These are phyloP conservation scores for Phlebiopsis gigantea DNA, from an alignment of 768 basidiomycete genomes.

Conservation along the genomic window DNA sequence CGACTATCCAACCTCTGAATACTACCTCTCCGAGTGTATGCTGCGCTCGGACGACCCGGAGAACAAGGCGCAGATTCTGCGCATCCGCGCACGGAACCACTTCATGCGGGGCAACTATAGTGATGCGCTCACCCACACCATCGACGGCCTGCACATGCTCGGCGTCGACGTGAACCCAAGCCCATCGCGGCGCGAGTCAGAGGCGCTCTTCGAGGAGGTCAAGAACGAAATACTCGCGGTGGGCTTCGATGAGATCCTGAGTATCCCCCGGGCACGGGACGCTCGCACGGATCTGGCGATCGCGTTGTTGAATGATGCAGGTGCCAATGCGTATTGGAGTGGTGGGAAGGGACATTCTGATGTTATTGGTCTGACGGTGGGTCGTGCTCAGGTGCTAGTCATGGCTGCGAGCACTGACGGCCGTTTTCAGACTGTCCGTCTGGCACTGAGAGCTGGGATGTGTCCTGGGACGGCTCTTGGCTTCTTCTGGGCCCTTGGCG, in stretches of 20 bases:
- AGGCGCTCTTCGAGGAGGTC: slow-evolving; percentile 63
- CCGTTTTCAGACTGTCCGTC: slow-evolving; percentile 48
- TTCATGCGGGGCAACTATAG: slow-evolving; percentile 54
- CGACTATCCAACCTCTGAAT: slow-evolving; percentile 47
- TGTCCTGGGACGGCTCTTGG: slow-evolving; percentile 64
- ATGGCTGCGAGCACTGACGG: not conserved
- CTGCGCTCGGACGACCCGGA: slow-evolving; percentile 42
- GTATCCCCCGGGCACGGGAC: slow-evolving; percentile 59
- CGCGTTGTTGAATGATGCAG: slow-evolving; percentile 63
- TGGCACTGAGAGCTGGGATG: slow-evolving; percentile 63
- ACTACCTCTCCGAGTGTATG: slow-evolving; percentile 50
- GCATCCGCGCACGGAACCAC: slow-evolving; percentile 58
- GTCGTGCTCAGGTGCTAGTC: slow-evolving; percentile 17
- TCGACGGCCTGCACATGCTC: slow-evolving; percentile 53
- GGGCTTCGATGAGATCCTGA: slow-evolving; percentile 63
- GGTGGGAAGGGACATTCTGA: slow-evolving; percentile 50
- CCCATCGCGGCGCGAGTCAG: slow-evolving; percentile 49
- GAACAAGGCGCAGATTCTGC: slow-evolving; percentile 50
- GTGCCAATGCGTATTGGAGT: slow-evolving; percentile 71
- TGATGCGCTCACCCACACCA: slow-evolving; percentile 52
- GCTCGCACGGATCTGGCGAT: slow-evolving; percentile 57
- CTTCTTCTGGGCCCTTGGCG: slow-evolving; percentile 68
- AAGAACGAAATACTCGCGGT: slow-evolving; percentile 67
- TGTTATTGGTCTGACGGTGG: slow-evolving; percentile 60
- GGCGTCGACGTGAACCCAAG: slow-evolving; percentile 55